Conservation (phyloP, 1,284 basidiomycete species). For the Boletus semigastroideus region DNA sequence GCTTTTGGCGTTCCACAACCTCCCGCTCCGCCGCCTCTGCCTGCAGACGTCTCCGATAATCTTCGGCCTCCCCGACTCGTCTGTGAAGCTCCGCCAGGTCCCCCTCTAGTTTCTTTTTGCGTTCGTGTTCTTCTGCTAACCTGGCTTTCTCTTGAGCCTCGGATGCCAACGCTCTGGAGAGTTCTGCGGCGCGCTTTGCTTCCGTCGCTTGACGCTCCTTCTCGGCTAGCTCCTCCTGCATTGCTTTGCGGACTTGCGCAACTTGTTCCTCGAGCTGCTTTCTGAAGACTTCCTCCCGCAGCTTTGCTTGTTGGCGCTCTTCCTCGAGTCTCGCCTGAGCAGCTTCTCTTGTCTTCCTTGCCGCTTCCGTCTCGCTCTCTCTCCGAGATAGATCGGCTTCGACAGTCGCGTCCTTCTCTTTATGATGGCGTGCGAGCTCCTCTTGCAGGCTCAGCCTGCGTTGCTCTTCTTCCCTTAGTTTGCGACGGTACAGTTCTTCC, state of each 20-base stretch:
- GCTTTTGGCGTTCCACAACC: slow-evolving; percentile 28
- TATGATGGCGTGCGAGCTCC: slow-evolving; percentile 27
- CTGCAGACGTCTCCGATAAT: slow-evolving; percentile 28
- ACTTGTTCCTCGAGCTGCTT: slow-evolving; percentile 31
- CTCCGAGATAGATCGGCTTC: slow-evolving; percentile 19
- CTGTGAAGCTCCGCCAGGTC: slow-evolving; percentile 28
- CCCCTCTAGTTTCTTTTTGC: slow-evolving; percentile 29
- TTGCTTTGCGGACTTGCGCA: slow-evolving; percentile 19
- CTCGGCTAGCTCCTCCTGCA: slow-evolving; percentile 25
- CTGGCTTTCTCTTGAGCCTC: slow-evolving; percentile 35
- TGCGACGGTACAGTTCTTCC: slow-evolving; percentile 31
- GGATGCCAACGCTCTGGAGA: slow-evolving; percentile 25
- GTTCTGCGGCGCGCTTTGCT: slow-evolving; percentile 29
- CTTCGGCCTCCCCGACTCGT: slow-evolving; percentile 31
- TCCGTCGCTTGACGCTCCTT: slow-evolving; percentile 24
- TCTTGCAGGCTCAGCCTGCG: slow-evolving; percentile 27
- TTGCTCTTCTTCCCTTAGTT: slow-evolving; percentile 30
- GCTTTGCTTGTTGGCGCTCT: slow-evolving; percentile 28
- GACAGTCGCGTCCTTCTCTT: slow-evolving; percentile 12
- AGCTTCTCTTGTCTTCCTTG: slow-evolving; percentile 20
- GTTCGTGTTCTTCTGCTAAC: slow-evolving; percentile 32
- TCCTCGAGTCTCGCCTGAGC: slow-evolving; percentile 26
- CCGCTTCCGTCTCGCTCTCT: slow-evolving; percentile 22
- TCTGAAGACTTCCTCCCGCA: slow-evolving; percentile 24
- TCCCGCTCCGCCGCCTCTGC: slow-evolving; percentile 30